phyloP scores from a whole-genome alignment of 345 rosid species.

The Citropsis articulata region DNA sequence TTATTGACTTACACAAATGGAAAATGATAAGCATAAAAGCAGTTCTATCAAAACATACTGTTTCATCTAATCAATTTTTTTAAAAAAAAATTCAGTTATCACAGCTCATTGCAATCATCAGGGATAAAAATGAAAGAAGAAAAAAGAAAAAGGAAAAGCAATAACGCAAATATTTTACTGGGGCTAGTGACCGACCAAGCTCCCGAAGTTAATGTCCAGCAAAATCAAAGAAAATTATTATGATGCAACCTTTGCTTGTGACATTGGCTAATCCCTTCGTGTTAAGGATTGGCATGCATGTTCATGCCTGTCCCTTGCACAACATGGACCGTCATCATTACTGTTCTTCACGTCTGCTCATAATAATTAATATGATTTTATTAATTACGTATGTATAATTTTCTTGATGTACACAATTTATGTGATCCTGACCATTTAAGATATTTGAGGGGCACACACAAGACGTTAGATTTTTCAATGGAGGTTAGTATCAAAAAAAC shows the following conservation, averaged over 20 bases:
- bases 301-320: neutral
- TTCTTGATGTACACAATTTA: neutral
- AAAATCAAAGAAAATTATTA: neutral
- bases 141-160: neutral
- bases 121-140: neutral
- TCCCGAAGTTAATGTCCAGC: neutral
- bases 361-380: neutral
- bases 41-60: neutral
- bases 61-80: neutral
- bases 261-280: neutral
- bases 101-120: neutral
- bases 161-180: slow-evolving; percentile 5
- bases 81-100: neutral
- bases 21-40: neutral
- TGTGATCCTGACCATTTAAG: neutral
- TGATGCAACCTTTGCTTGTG: slow-evolving; percentile 10
- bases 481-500: neutral
- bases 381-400: neutral
- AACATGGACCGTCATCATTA: slow-evolving; percentile 1
- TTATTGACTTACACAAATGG: neutral
- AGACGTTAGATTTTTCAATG: neutral
- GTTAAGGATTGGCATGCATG: neutral
- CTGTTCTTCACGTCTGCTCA: slow-evolving; percentile 2
- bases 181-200: slow-evolving; percentile 2
- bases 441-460: neutral